Conservation (phyloP, 1,284 basidiomycete species). For the Apiotrichum siamense region DNA sequence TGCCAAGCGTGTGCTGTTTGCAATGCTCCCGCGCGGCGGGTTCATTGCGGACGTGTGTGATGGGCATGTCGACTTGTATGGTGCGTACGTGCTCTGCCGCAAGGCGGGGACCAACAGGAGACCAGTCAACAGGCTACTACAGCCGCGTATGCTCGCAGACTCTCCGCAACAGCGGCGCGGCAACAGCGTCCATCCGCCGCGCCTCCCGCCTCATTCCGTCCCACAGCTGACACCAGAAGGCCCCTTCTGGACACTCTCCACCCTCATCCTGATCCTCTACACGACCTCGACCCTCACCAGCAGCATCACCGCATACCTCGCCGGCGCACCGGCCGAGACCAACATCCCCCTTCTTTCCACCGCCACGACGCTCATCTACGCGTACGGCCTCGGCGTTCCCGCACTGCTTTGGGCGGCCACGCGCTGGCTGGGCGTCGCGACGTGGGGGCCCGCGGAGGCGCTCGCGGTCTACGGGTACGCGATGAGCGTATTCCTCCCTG, state of each 20-base stretch:
- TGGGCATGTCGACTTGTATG: slow-evolving; percentile 51
- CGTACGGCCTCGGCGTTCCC: slow-evolving; percentile 75
- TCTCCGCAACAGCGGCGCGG: too few species aligned
- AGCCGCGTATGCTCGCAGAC: too few species aligned
- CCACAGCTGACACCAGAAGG: slow-evolving; percentile 50
- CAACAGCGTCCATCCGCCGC: not conserved
- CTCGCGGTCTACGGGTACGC: slow-evolving; percentile 52
- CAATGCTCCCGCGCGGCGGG: slow-evolving; percentile 48
- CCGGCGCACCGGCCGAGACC: slow-evolving; percentile 35
- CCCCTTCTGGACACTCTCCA: slow-evolving; percentile 92
- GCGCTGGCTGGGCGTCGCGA: slow-evolving; percentile 72
- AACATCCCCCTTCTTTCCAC: slow-evolving; percentile 77
- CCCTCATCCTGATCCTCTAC: slow-evolving; percentile 82
- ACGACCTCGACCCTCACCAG: slow-evolving; percentile 82
- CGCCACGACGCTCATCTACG: slow-evolving; percentile 74
- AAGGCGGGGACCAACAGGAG: too few species aligned
- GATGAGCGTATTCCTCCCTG: slow-evolving; percentile 54
- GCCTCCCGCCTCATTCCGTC: not conserved
- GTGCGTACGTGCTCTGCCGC: slow-evolving; percentile 24
- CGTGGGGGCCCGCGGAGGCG: slow-evolving; percentile 74
- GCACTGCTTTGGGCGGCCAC: slow-evolving; percentile 61
- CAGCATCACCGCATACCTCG: slow-evolving; percentile 73
- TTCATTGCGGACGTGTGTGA: slow-evolving; percentile 49
- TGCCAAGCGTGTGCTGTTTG: slow-evolving; percentile 45
- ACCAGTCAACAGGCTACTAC: too few species aligned